Percentiles rank a stretch among this genome's conserved stretches.
Conservation (phyloP, 768 basidiomycete genomes). For the Amanita subjunquillea region DNA sequence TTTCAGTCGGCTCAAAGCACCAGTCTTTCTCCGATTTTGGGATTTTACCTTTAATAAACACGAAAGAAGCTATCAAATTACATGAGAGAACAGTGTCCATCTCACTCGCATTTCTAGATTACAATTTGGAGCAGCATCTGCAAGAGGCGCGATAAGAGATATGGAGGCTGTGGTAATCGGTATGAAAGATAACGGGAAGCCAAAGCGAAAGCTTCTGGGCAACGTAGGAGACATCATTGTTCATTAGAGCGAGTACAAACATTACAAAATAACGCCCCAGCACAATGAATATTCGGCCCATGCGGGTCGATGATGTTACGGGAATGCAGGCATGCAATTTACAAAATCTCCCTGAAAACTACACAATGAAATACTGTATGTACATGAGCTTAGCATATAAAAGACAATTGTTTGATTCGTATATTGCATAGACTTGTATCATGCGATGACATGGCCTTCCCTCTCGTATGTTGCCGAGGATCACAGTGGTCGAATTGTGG, state of each 20-base stretch:
- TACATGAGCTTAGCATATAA: conserved; percentile 6
- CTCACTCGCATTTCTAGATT: conserved; percentile 34
- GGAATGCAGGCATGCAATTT: too few relatives aligned
- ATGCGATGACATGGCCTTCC: conserved; percentile 91
- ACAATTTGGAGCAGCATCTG: conserved; percentile 23
- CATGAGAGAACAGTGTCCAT: conserved; percentile 25
- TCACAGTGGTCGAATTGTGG: conserved; percentile 82
- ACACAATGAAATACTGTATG: conserved; percentile 75
- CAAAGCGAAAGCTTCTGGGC: conserved; percentile 32
- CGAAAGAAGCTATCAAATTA: conserved; percentile 19
- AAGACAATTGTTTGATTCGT: conserved; percentile 3
- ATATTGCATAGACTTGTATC: conserved; percentile 68
- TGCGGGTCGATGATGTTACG: conserved; percentile 15
- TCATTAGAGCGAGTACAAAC: conserved; percentile 13
- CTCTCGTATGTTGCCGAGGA: conserved; percentile 93
- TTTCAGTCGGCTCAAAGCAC: conserved; percentile 33
- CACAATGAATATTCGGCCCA: conserved; percentile 35
- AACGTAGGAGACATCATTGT: conserved; percentile 33
- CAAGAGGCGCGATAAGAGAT: conserved; percentile 17
- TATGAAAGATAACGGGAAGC: conserved; percentile 32
- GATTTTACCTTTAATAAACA: conserved; percentile 29
- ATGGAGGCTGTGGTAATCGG: conserved; percentile 32
- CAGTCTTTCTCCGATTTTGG: conserved; percentile 39
- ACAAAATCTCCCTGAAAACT: conserved; percentile 78
- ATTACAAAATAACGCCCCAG: background rate